Evolutionary conservation across 305 asterid species (phyloP).

Genomic region (Andrographis paniculata): DNA sequence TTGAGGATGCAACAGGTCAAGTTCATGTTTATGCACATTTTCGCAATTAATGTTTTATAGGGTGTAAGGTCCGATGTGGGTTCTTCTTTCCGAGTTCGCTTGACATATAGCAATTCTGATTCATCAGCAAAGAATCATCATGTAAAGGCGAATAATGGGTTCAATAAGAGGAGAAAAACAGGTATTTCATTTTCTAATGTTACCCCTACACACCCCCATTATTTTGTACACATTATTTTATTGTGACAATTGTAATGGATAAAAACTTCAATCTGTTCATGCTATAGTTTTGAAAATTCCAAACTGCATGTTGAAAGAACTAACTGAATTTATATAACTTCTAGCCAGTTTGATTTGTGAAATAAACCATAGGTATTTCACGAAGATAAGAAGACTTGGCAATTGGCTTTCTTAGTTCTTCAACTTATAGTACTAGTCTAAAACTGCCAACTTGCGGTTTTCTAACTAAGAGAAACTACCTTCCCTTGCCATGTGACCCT

Average conservation of each 20-base stretch:
- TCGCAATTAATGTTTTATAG: constrained; percentile 35
- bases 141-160: constrained; percentile 31
- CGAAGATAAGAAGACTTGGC: no score
- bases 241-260: neutral
- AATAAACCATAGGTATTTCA: no score
- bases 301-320: neutral
- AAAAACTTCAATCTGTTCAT: no score
- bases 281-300: no score
- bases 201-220: neutral
- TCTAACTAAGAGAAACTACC: neutral
- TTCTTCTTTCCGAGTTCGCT: constrained; percentile 55
- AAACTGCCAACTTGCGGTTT: neutral
- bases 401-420: neutral
- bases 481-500: no score
- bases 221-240: neutral
- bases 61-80: constrained; percentile 42
- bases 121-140: constrained; percentile 33
- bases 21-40: constrained; percentile 1
- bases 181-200: constrained; percentile 25
- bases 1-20: no score
- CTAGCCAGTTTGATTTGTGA: no score
- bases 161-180: constrained; percentile 72
- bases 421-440: neutral
- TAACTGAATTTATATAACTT: neutral
- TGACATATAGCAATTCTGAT: constrained; percentile 44